phyloP scores from a whole-genome alignment of 805 yeast species.

The Candida verbasci region DNA sequence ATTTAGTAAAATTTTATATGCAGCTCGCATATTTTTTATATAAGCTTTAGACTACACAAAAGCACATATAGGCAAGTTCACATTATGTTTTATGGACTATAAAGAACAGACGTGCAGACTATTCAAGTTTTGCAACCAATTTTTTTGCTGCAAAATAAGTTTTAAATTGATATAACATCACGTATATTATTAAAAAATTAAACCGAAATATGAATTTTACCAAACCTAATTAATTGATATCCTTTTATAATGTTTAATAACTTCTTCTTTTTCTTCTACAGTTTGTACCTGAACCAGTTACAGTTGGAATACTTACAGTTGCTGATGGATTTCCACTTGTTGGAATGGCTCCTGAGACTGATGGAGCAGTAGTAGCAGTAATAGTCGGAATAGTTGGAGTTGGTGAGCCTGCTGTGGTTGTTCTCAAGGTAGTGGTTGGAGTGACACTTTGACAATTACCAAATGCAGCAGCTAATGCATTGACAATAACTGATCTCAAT shows the following conservation, averaged over 20 bases:
- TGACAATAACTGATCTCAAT: conserved; percentile 36
- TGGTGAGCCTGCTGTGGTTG: conserved; percentile 12
- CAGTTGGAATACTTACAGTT: conserved; percentile 1
- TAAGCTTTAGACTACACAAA: too few species aligned
- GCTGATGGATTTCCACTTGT: not conserved
- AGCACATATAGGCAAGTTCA: too few species aligned
- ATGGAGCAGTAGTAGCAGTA: conserved; percentile 6
- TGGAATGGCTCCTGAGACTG: not conserved
- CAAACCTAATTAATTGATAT: too few species aligned
- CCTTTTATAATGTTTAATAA: conserved; percentile 14
- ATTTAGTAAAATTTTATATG: too few species aligned
- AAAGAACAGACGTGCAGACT: too few species aligned
- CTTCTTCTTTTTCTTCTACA: conserved; percentile 24
- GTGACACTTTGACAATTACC: conserved; percentile 31
- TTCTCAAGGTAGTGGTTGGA: conserved; percentile 17
- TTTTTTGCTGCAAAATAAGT: too few species aligned
- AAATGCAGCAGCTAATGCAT: conserved; percentile 40
- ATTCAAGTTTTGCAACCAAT: too few species aligned
- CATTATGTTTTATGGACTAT: too few species aligned
- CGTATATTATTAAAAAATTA: too few species aligned
- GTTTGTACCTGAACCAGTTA: conserved; percentile 9
- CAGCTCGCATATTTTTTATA: too few species aligned
- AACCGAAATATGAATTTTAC: too few species aligned
- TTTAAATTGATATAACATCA: too few species aligned
- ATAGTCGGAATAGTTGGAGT: conserved; percentile 8